phyloP scores from a whole-genome alignment of 345 rosid genomes.

The Raphanus raphanistrum region DNA sequence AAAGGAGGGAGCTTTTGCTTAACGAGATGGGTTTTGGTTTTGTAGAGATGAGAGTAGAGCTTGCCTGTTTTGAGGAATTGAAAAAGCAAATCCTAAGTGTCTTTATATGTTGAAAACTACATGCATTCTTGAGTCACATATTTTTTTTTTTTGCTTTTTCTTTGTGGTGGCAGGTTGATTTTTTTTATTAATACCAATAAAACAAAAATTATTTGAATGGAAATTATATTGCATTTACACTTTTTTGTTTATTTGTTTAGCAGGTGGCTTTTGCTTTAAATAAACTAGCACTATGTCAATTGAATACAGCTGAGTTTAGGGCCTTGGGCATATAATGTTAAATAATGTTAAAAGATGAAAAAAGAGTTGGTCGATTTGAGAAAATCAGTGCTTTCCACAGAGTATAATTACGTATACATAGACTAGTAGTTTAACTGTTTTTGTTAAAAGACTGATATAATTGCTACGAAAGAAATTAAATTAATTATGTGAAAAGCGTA shows the following conservation, averaged over 20 bases:
- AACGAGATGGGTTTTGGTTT: slow-evolving; percentile 42
- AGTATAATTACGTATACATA: background rate
- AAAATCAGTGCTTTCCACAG: background rate
- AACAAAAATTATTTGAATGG: background rate
- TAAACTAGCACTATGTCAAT: background rate
- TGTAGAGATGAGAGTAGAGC: slow-evolving; percentile 46
- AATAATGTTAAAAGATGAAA: background rate
- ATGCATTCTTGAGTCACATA: slow-evolving; percentile 22
- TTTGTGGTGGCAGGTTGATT: background rate
- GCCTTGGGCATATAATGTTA: background rate
- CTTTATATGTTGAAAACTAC: slow-evolving; percentile 40
- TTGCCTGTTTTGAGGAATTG: slow-evolving; percentile 39
- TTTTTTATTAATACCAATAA: background rate
- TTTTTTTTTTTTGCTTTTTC: background rate
- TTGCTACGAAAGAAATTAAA: background rate
- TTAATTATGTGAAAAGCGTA: background rate
- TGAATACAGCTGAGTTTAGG: slow-evolving; percentile 1
- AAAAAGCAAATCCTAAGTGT: slow-evolving; percentile 41
- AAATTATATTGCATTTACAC: background rate
- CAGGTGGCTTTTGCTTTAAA: slow-evolving; percentile 8
- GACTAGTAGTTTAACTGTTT: background rate
- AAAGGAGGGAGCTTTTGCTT: slow-evolving; percentile 42
- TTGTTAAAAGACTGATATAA: background rate
- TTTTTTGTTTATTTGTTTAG: background rate
- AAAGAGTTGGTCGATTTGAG: background rate